Evolutionary conservation across 331 rosid genomes (phyloP).

Genomic region (Malus hybrid): DNA sequence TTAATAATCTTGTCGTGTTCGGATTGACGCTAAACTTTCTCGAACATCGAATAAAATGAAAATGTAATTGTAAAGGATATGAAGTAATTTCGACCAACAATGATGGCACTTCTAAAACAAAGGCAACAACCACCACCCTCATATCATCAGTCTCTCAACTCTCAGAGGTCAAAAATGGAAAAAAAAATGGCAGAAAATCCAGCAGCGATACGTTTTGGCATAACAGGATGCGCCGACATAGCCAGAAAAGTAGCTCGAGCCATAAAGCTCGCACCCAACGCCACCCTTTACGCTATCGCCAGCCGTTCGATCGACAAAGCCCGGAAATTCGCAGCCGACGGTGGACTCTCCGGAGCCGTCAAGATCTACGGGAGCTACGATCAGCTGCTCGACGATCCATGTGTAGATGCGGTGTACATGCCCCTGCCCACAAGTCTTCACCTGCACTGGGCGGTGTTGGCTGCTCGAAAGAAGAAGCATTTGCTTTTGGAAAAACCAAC

Average conservation of each 20-base stretch:
- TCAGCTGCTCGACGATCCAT: conserved; percentile 51
- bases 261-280: conserved; percentile 50
- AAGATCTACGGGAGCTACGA: conserved; percentile 57
- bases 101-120: not conserved
- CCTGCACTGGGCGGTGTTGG: conserved; percentile 56
- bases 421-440: conserved; percentile 69
- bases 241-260: conserved; percentile 72
- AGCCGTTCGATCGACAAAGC: conserved; percentile 72
- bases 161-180: not conserved
- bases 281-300: conserved; percentile 48
- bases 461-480: conserved; percentile 64
- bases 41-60: too few relatives aligned
- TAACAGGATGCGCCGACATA: conserved; percentile 57
- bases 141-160: not conserved
- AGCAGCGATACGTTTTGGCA: conserved; percentile 34
- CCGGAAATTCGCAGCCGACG: conserved; percentile 33
- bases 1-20: too few relatives aligned
- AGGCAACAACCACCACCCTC: not conserved
- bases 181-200: conserved; percentile 16
- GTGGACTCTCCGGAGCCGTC: conserved; percentile 21
- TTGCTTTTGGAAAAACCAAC: conserved; percentile 71
- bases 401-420: conserved; percentile 63
- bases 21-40: too few relatives aligned
- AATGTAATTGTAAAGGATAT: too few relatives aligned
- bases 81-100: not conserved